A percentile compares a stretch with the other conserved stretches of the same genome.
phyloP scores from a whole-genome alignment of 1,139 yeast species.

The Debaryomyces udenii region DNA sequence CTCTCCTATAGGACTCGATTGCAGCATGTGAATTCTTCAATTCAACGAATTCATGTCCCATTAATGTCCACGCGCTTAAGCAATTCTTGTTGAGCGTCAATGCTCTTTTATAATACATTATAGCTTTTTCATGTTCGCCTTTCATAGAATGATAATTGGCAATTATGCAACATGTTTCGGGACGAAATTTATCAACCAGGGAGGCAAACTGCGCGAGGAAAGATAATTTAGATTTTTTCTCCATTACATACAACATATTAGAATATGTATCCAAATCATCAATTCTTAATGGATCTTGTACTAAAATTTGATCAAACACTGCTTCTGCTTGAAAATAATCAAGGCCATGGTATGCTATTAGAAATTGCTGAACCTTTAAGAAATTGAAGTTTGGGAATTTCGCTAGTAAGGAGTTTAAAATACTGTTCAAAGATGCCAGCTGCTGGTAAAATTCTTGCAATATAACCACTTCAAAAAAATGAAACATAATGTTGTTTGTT shows the following conservation, averaged over 20 bases:
- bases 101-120: constrained; percentile 90
- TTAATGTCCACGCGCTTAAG: constrained; percentile 93
- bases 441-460: constrained; percentile 82
- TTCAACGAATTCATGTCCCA: constrained; percentile 99
- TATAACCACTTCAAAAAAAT: constrained; percentile 68
- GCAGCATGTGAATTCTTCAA: constrained; percentile 97
- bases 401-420: constrained; percentile 48
- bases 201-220: constrained; percentile 85
- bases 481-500: constrained; percentile 54
- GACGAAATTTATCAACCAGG: constrained; percentile 81
- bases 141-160: constrained; percentile 93
- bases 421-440: constrained; percentile 51
- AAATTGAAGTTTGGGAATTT: constrained; percentile 75
- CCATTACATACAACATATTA: constrained; percentile 93
- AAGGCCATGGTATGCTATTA: constrained; percentile 75
- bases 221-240: constrained; percentile 80
- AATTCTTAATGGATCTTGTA: constrained; percentile 80
- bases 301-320: constrained; percentile 73
- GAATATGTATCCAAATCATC: constrained; percentile 93
- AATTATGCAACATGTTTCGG: constrained; percentile 92
- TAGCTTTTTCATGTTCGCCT: constrained; percentile 93
- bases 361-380: constrained; percentile 77
- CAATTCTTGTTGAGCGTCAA: constrained; percentile 78
- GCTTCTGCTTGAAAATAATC: constrained; percentile 81
- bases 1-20: constrained; percentile 90